These are phyloP conservation scores for Hordeum pubiflorum DNA, from an alignment of 202 grass and related monocot species.

Conservation along the genomic window DNA sequence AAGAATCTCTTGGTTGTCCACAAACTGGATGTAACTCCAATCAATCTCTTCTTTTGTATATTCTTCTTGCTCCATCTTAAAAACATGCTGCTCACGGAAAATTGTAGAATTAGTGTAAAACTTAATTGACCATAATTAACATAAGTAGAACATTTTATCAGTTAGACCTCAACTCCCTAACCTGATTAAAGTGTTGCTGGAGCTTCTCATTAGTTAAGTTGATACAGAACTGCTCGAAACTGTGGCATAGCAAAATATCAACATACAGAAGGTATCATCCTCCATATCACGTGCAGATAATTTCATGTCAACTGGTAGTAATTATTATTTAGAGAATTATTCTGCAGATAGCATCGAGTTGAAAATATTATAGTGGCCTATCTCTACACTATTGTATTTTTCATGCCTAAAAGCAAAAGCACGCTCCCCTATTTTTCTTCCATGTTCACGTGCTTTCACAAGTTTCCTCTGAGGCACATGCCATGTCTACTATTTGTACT, in stretches of 20 bases:
- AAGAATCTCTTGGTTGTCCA: constrained; percentile 96
- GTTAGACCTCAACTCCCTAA: constrained; percentile 28
- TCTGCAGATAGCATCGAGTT: neutral
- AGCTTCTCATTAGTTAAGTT: constrained; percentile 99
- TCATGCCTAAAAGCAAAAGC: neutral
- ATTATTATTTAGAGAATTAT: neutral
- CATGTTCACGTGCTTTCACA: neutral
- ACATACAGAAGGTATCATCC: neutral
- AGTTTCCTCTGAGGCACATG: neutral
- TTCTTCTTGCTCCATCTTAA: constrained; percentile 99
- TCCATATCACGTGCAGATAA: neutral
- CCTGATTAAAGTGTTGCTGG: constrained; percentile 99
- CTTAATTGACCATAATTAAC: constrained; percentile 1
- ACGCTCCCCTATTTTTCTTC: neutral
- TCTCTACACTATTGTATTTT: constrained; percentile 6
- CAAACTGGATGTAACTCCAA: constrained; percentile 99
- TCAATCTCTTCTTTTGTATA: constrained; percentile 99
- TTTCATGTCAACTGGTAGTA: constrained; percentile 18
- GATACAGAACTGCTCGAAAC: constrained; percentile 99
- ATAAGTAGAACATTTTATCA: constrained; percentile 23
- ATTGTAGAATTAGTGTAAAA: neutral
- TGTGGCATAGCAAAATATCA: constrained; percentile 44
- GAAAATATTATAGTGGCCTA: constrained; percentile 1
- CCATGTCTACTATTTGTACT: neutral
- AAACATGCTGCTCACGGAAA: constrained; percentile 77